Percentiles rank a stretch among this genome's conserved stretches.
Evolutionary conservation across 1,139 yeast genomes (phyloP).

Genomic region (Groenewaldozyma sp.): DNA sequence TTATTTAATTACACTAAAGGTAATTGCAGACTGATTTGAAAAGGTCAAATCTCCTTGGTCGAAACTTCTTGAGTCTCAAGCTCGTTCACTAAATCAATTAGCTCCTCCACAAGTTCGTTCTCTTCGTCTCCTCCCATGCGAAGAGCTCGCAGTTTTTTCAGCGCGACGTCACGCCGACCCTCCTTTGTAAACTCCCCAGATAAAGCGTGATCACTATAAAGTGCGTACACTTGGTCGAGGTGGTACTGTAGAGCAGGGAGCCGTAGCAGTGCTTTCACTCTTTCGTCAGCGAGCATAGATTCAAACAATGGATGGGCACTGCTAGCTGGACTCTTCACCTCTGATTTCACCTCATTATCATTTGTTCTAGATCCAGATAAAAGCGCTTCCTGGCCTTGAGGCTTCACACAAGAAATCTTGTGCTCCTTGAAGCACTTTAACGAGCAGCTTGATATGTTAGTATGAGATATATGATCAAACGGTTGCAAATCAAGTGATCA

Average conservation of each 20-base stretch:
- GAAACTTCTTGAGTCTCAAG: too few relatives aligned
- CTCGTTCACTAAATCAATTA: slow-evolving; percentile 20
- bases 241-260: slow-evolving; percentile 48
- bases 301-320: slow-evolving; percentile 10
- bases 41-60: too few relatives aligned
- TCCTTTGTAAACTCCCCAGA: slow-evolving; percentile 38
- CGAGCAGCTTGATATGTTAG: too few relatives aligned
- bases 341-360: too few relatives aligned
- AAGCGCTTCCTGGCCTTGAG: too few relatives aligned
- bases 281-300: slow-evolving; percentile 30
- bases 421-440: slow-evolving; percentile 45
- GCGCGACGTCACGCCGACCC: slow-evolving; percentile 49
- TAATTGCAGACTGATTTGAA: too few relatives aligned
- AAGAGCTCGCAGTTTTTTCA: slow-evolving; percentile 49
- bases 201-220: slow-evolving; percentile 38
- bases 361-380: too few relatives aligned
- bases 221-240: slow-evolving; percentile 38
- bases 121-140: slow-evolving; percentile 56
- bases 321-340: too few relatives aligned
- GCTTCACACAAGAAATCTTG: too few relatives aligned
- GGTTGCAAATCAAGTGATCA: too few relatives aligned
- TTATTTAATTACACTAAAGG: too few relatives aligned
- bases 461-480: too few relatives aligned
- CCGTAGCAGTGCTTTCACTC: slow-evolving; percentile 36
- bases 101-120: slow-evolving; percentile 59